A percentile compares a stretch with the other conserved stretches of the same genome.
Conservation (phyloP, 140 eudicot genomes). For the Cichorium intybus region DNA sequence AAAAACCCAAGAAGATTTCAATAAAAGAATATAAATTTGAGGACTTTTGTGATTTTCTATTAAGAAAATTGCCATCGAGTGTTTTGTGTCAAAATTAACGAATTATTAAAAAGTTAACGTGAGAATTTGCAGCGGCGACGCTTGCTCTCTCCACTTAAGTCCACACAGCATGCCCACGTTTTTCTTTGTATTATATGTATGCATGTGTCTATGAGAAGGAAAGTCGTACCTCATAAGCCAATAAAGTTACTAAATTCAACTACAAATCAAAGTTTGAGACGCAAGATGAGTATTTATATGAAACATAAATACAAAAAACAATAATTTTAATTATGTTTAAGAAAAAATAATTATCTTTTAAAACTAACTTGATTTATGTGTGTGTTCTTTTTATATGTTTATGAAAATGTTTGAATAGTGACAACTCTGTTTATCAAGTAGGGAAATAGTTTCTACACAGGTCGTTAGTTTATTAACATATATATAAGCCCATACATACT, state of each 20-base stretch:
- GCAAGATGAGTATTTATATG: not conserved
- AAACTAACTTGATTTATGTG: not conserved
- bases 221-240: conserved; percentile 15
- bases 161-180: conserved; percentile 15
- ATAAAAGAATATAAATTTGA: too few relatives aligned
- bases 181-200: conserved; percentile 6
- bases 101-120: conserved; percentile 1
- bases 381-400: not conserved
- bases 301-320: not conserved
- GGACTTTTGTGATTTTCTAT: too few relatives aligned
- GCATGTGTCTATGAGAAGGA: not conserved
- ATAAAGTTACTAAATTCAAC: not conserved
- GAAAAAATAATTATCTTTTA: not conserved
- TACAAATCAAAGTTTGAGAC: conserved; percentile 11
- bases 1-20: too few relatives aligned
- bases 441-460: too few relatives aligned
- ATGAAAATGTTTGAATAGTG: not conserved
- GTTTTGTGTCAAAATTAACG: too few relatives aligned
- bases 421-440: too few relatives aligned
- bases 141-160: conserved; percentile 18
- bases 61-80: not conserved
- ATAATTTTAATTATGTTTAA: not conserved
- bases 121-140: conserved; percentile 34
- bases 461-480: too few relatives aligned
- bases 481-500: too few relatives aligned